Evolutionary conservation across 352 stramenopile genomes (phyloP), one percentile per base, ranked within the genome.

Genomic region (Phytopythium cucurbitacearum): DNA sequence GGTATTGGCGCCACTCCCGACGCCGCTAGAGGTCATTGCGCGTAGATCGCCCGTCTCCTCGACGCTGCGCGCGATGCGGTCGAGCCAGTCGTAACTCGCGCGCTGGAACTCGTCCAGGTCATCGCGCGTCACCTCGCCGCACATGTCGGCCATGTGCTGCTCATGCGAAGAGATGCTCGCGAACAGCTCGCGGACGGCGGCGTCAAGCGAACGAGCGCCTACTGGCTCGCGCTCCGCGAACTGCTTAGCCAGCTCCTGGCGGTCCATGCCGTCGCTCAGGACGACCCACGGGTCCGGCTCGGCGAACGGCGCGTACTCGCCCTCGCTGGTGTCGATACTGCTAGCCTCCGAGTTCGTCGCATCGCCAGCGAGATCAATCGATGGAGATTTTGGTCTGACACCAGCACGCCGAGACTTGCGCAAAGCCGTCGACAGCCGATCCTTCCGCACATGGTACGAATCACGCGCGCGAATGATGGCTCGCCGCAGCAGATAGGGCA

Each of bases 81-180:
- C 74, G 51, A 85, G 45, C 74, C 71, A 85, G 45, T 80, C 71
- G 55, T 75, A 85, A 60, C 71, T 82, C 35, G 71, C 80, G 41
- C 67, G 48, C 28, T 85, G 74, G 55, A 82, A 63, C 34, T 43
- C 41, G 37, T 85, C 74, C 38, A 85, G 37, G 33, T 85, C 71
- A 8, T 76, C 65, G 4, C 53, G 52, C 0, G 48, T 44, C 28
- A 80, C 49, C 9, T 70, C 62, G n/a, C 55, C 54, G 46, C 69
- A 82, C 50, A 85, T 82, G 42, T 65, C 57, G 13, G 58, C 48
- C 74, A 85, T 85, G 66, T 76, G 69, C 33, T 62, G 68, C 32
- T 82, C 71, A 54, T 85, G 74, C 35, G 60, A 65, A 28, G 71
- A 75, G 16, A 82, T 57, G 13, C 49, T 60, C 4, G 57, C 53